These are phyloP conservation scores for Sphagnum contortum DNA, from an alignment of 225 moss, liverwort and hornwort species.

Conservation along the genomic window DNA sequence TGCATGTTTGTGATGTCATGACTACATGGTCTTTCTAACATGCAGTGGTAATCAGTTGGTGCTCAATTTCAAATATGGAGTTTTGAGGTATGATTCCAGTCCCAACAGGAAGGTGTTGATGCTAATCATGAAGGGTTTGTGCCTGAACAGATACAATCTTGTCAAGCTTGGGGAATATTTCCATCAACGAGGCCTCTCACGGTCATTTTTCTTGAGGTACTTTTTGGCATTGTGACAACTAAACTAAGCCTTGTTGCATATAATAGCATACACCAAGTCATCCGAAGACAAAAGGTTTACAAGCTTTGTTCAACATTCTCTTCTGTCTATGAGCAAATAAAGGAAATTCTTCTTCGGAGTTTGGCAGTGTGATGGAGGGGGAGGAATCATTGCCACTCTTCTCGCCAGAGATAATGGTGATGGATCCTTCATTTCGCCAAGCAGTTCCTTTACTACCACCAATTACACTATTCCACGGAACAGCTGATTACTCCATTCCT, in stretches of 20 bases:
- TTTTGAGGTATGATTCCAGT: too few species aligned
- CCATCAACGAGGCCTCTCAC: constrained; percentile 36
- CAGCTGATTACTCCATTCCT: constrained; percentile 64
- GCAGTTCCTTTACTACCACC: constrained; percentile 56
- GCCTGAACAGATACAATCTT: constrained; percentile 37
- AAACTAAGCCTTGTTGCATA: too few species aligned
- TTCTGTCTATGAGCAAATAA: constrained; percentile 18
- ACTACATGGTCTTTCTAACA: too few species aligned
- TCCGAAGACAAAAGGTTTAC: background rate
- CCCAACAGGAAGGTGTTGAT: too few species aligned
- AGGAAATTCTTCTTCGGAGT: background rate
- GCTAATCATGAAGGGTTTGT: too few species aligned
- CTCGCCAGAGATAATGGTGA: constrained; percentile 56
- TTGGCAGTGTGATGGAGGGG: constrained; percentile 64
- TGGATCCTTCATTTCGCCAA: constrained; percentile 28
- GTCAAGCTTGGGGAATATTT: constrained; percentile 36
- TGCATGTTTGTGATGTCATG: too few species aligned
- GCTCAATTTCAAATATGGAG: too few species aligned
- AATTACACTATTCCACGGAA: constrained; percentile 54
- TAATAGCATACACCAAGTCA: background rate
- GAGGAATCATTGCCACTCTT: constrained; percentile 47
- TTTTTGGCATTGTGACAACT: too few species aligned
- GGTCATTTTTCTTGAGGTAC: constrained; percentile 31
- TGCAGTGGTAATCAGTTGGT: too few species aligned
- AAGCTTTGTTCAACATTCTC: constrained; percentile 21